Evolutionary conservation across 2,329 filamentous ascomycete genomes (phyloP).

Genomic region (Zopfia rhizophila): DNA sequence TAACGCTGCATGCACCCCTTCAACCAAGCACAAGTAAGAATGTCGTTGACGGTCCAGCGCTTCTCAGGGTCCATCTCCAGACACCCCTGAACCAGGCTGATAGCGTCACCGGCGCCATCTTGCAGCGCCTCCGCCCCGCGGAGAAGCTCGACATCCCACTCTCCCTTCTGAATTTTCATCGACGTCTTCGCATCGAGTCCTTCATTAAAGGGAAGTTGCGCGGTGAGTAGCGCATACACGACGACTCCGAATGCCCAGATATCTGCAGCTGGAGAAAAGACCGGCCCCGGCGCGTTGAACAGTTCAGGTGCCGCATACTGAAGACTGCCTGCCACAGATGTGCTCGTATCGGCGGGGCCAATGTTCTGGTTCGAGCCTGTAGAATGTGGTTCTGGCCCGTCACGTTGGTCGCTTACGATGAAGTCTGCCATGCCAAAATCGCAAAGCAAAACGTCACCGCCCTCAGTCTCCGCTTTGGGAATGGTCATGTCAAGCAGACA

Average conservation of each 20-base stretch:
- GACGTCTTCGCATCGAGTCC: slow-evolving; percentile 67
- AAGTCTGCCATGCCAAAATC: slow-evolving; percentile 78
- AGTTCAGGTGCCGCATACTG: slow-evolving; percentile 65
- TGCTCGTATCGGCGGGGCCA: slow-evolving; percentile 66
- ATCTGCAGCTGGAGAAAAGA: slow-evolving; percentile 67
- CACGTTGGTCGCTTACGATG: slow-evolving; percentile 66
- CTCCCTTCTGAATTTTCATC: slow-evolving; percentile 67
- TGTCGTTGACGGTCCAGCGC: slow-evolving; percentile 67
- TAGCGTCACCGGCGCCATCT: slow-evolving; percentile 54
- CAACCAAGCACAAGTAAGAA: slow-evolving; percentile 67
- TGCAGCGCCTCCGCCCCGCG: slow-evolving; percentile 55
- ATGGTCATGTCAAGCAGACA: slow-evolving; percentile 69
- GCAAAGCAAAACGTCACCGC: slow-evolving; percentile 70
- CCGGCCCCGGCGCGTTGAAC: slow-evolving; percentile 50
- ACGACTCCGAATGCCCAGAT: slow-evolving; percentile 75
- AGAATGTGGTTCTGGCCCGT: slow-evolving; percentile 61
- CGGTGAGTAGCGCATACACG: slow-evolving; percentile 69
- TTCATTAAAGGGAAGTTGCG: slow-evolving; percentile 71
- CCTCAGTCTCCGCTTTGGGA: slow-evolving; percentile 58
- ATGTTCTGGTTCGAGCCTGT: slow-evolving; percentile 54
- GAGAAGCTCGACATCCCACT: slow-evolving; percentile 66
- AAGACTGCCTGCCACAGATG: slow-evolving; percentile 69
- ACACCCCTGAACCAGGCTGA: slow-evolving; percentile 69
- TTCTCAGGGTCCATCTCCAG: slow-evolving; percentile 65
- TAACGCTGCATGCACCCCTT: slow-evolving; percentile 42